phyloP scores from a whole-genome alignment of 306 rosid species.

The Cicer chorassanicum region DNA sequence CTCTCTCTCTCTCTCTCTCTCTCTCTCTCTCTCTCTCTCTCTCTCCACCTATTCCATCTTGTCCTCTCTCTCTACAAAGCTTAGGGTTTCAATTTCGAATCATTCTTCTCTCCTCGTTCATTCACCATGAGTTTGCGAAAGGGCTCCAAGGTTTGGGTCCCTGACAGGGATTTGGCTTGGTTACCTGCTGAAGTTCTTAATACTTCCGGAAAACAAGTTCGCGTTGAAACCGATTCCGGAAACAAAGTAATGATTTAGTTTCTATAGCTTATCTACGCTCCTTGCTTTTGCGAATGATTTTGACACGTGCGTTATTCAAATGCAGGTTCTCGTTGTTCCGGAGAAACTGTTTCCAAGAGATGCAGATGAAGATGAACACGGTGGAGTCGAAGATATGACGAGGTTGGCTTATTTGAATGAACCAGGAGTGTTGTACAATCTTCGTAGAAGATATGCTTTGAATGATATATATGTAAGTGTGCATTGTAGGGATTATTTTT shows the following conservation, averaged over 20 bases:
- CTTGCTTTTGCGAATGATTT: not conserved
- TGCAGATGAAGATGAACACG: slow-evolving; percentile 94
- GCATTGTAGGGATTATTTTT: not conserved
- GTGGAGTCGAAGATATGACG: slow-evolving; percentile 97
- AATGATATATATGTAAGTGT: slow-evolving; percentile 92
- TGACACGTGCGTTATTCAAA: not conserved
- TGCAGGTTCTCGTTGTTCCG: slow-evolving; percentile 62
- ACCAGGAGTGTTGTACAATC: slow-evolving; percentile 93
- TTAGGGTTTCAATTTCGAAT: slow-evolving; percentile 57
- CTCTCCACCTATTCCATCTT: not conserved
- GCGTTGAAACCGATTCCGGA: slow-evolving; percentile 54
- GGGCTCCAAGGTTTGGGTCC: slow-evolving; percentile 95
- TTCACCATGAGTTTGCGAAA: slow-evolving; percentile 66
- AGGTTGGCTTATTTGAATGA: slow-evolving; percentile 87
- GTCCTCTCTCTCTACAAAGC: slow-evolving; percentile 27
- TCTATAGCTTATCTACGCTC: not conserved
- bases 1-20: slow-evolving; percentile 36
- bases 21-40: slow-evolving; percentile 25
- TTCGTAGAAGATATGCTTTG: slow-evolving; percentile 81
- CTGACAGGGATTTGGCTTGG: slow-evolving; percentile 78
- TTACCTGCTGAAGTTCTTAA: slow-evolving; percentile 67
- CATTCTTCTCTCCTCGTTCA: not conserved
- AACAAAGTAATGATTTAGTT: slow-evolving; percentile 64
- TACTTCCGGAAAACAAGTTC: slow-evolving; percentile 55
- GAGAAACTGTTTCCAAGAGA: slow-evolving; percentile 78